These are phyloP conservation scores for Sisymbrium irio DNA, from an alignment of 345 rosid genomes.

Conservation along the genomic window DNA sequence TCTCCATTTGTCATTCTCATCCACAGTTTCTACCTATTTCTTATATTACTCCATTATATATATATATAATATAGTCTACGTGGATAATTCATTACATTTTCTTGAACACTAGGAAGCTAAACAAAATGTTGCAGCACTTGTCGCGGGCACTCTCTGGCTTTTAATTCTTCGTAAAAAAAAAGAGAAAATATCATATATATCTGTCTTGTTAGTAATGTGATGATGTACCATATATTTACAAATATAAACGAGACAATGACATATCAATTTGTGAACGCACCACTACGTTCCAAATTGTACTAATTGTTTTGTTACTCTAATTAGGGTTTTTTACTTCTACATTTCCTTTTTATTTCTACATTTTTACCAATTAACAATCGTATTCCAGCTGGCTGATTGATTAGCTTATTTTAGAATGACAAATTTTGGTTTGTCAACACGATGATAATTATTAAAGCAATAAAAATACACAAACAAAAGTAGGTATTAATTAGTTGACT, in stretches of 20 bases:
- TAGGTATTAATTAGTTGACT: constrained; percentile 32
- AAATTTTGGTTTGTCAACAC: background rate
- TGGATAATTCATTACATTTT: constrained; percentile 18
- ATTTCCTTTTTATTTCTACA: background rate
- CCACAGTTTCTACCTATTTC: constrained; percentile 40
- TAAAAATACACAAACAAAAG: constrained; percentile 14
- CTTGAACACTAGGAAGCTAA: constrained; percentile 28
- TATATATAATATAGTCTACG: background rate
- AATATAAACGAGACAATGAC: constrained; percentile 27
- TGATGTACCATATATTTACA: background rate
- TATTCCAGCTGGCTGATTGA: constrained; percentile 28
- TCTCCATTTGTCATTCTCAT: constrained; percentile 85
- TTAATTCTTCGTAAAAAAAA: background rate
- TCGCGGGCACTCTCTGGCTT: constrained; percentile 39
- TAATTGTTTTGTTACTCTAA: constrained; percentile 6
- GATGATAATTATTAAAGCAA: constrained; percentile 8
- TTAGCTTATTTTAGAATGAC: constrained; percentile 2
- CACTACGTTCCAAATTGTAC: constrained; percentile 24
- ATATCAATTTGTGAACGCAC: constrained; percentile 19
- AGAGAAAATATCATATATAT: background rate
- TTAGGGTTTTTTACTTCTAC: constrained; percentile 4
- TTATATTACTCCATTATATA: background rate
- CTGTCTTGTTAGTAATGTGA: background rate
- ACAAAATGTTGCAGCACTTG: constrained; percentile 37
- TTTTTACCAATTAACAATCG: background rate